Evolutionary conservation across 192 early-diverging fungal genomes (phyloP).

Genomic region (Coemansia sp.): DNA sequence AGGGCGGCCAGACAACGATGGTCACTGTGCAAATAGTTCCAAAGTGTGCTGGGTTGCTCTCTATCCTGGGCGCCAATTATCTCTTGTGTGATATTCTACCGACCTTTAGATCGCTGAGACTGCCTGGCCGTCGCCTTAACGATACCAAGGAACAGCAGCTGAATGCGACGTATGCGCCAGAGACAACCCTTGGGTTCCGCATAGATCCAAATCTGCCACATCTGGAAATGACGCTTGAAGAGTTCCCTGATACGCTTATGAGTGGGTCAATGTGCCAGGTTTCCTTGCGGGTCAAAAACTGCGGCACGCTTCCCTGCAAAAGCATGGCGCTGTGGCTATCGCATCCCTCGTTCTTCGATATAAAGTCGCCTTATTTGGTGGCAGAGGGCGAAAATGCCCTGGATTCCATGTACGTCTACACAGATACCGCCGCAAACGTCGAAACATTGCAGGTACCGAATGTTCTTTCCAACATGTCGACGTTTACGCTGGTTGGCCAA

Average conservation of each 20-base stretch:
- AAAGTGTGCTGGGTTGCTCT: slow-evolving; percentile 61
- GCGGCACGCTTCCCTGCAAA: slow-evolving; percentile 72
- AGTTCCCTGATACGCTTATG: slow-evolving; percentile 76
- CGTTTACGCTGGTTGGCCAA: slow-evolving; percentile 23
- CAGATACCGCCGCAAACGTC: background rate
- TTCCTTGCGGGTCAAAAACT: slow-evolving; percentile 81
- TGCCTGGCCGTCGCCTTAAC: slow-evolving; percentile 73
- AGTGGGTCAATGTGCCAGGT: slow-evolving; percentile 80
- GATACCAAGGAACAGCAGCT: slow-evolving; percentile 72
- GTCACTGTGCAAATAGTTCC: slow-evolving; percentile 37
- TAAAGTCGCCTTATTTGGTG: slow-evolving; percentile 19
- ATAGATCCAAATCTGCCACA: slow-evolving; percentile 84
- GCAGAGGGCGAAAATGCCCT: slow-evolving; percentile 1
- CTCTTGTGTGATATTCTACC: slow-evolving; percentile 79
- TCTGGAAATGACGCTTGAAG: slow-evolving; percentile 75
- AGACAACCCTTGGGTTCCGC: slow-evolving; percentile 69
- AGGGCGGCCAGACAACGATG: slow-evolving; percentile 41
- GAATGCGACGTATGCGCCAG: slow-evolving; percentile 64
- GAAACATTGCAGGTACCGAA: slow-evolving; percentile 34
- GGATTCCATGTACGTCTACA: slow-evolving; percentile 19
- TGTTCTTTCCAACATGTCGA: slow-evolving; percentile 34
- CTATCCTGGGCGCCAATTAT: slow-evolving; percentile 76
- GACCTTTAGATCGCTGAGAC: slow-evolving; percentile 64
- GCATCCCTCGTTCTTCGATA: slow-evolving; percentile 83
- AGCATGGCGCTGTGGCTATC: slow-evolving; percentile 76